phyloP scores from a whole-genome alignment of 2,329 filamentous ascomycete species.

The Fusarium tanahbumbuense region DNA sequence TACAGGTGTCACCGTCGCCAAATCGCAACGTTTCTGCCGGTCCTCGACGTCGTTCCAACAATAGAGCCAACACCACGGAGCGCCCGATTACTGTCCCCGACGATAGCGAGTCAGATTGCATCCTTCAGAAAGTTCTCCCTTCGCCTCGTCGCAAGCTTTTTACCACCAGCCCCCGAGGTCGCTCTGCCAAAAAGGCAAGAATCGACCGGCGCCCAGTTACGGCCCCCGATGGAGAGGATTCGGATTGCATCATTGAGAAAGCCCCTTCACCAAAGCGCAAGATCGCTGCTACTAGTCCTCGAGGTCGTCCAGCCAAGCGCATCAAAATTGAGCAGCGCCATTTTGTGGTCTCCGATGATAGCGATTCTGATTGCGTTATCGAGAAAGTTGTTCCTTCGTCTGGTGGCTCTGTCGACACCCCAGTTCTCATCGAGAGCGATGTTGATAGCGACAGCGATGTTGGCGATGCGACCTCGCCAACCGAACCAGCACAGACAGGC shows the following conservation, averaged over 20 bases:
- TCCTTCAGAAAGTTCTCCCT: slow-evolving; percentile 22
- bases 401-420: neutral
- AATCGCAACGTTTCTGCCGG: slow-evolving; percentile 15
- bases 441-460: slow-evolving; percentile 4
- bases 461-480: slow-evolving; percentile 6
- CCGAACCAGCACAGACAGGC: neutral
- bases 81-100: neutral
- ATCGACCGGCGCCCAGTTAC: neutral
- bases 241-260: neutral
- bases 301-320: slow-evolving; percentile 20
- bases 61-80: slow-evolving; percentile 5
- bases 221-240: neutral
- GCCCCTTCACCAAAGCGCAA: slow-evolving; percentile 27
- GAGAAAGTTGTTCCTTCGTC: slow-evolving; percentile 30
- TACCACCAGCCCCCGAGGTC: neutral
- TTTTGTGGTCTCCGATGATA: neutral
- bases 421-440: neutral
- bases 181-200: neutral
- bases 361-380: slow-evolving; percentile 34
- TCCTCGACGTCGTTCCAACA: slow-evolving; percentile 1
- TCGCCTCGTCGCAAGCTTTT: slow-evolving; percentile 13
- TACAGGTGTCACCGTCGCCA: slow-evolving; percentile 8
- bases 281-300: neutral
- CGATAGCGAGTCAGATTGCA: slow-evolving; percentile 27
- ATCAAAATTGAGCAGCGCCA: neutral